A percentile compares a stretch with the other conserved stretches of the same genome.
Conservation (phyloP, 1,139 yeast genomes). For the Saccharomycopsis hybrid region DNA sequence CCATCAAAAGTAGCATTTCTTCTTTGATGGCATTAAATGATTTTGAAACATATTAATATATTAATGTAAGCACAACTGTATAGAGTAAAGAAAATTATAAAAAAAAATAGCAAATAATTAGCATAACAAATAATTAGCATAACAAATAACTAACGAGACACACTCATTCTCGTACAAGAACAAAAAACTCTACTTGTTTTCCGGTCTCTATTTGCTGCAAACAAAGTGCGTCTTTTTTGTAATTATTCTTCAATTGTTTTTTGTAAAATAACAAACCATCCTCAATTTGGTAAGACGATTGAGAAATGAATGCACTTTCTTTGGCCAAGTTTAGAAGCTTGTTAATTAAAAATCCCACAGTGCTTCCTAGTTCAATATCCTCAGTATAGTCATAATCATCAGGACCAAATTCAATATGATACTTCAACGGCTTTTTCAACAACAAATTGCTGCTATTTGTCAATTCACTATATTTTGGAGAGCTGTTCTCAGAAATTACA, state of each 20-base stretch:
- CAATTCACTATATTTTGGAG: neutral
- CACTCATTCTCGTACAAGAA: neutral
- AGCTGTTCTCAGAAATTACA: slow-evolving; percentile 26
- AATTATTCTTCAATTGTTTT: slow-evolving; percentile 24
- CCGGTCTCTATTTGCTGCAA: slow-evolving; percentile 65
- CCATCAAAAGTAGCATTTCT: no score
- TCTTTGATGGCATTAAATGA: no score
- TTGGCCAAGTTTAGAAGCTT: slow-evolving; percentile 48
- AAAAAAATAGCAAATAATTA: no score
- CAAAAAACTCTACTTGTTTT: slow-evolving; percentile 44
- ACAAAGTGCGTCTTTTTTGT: slow-evolving; percentile 42
- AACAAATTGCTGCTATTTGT: slow-evolving; percentile 26
- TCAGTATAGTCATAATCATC: slow-evolving; percentile 58
- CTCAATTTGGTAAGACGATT: slow-evolving; percentile 22
- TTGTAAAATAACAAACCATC: slow-evolving; percentile 32
- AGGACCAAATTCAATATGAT: slow-evolving; percentile 73
- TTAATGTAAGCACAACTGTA: no score
- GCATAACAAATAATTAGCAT: no score
- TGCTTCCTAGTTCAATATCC: slow-evolving; percentile 66
- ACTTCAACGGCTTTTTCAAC: slow-evolving; percentile 39
- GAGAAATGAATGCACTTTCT: slow-evolving; percentile 41
- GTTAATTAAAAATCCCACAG: slow-evolving; percentile 52
- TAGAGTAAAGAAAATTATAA: no score
- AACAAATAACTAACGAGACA: no score
- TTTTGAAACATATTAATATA: no score